These are phyloP conservation scores for Stenogyne calaminthoides DNA, from an alignment of 305 asterid species.

Conservation along the genomic window DNA sequence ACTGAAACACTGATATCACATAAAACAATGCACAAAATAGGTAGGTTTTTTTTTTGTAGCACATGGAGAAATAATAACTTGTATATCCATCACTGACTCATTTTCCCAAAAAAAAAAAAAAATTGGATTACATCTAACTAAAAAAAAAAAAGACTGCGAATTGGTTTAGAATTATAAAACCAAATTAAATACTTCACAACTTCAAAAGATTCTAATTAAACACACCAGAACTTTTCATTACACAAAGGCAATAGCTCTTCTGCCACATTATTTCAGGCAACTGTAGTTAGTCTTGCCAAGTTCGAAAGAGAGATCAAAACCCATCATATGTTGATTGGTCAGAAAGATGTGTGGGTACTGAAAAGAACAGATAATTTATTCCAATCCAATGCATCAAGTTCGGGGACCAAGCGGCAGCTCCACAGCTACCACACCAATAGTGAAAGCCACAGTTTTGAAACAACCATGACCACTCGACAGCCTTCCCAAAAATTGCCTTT, in stretches of 20 bases:
- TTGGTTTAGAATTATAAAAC: conserved; percentile 20
- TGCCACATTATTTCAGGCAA: conserved; percentile 36
- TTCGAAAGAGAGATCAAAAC: neutral
- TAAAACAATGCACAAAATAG: too few relatives aligned
- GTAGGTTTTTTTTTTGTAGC: too few relatives aligned
- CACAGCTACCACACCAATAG: conserved; percentile 41
- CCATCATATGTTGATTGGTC: conserved; percentile 8
- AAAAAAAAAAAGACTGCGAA: neutral
- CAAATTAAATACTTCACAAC: conserved; percentile 4
- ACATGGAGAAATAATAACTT: neutral
- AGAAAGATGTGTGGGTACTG: conserved; percentile 26
- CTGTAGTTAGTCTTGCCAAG: neutral
- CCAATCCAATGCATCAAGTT: conserved; percentile 49
- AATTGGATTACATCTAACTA: neutral
- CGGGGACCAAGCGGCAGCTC: conserved; percentile 47
- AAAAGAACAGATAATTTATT: conserved; percentile 40
- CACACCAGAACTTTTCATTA: conserved; percentile 7
- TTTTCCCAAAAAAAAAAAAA: neutral
- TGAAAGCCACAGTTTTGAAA: conserved; percentile 45
- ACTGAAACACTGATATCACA: too few relatives aligned
- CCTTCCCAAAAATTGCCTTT: conserved; percentile 47
- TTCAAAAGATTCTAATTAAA: neutral
- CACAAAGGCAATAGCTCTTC: conserved; percentile 31
- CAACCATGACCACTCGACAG: conserved; percentile 56
- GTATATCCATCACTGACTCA: neutral